Conservation (phyloP, 257 asterid species). For the Forsythia viridissima region DNA sequence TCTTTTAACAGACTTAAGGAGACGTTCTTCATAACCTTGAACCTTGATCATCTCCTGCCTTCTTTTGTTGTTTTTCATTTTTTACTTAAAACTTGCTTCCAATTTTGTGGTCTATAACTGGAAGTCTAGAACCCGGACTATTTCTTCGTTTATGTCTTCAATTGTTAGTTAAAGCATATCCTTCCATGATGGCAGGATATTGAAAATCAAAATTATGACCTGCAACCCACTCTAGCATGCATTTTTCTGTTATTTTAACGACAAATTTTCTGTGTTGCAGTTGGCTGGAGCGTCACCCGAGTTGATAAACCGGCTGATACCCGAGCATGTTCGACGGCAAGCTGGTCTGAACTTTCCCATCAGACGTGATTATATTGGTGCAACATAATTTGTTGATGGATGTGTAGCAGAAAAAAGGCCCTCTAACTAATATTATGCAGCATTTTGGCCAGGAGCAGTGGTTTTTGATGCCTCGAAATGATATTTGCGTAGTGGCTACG, state of each 20-base stretch:
- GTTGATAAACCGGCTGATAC: conserved; percentile 58
- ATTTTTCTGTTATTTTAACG: conserved; percentile 4
- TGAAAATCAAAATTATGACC: too few relatives aligned
- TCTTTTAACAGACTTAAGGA: too few relatives aligned
- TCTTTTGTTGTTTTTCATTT: too few relatives aligned
- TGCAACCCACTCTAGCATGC: neutral
- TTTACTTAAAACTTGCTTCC: too few relatives aligned
- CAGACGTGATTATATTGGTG: conserved; percentile 31
- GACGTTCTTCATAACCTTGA: too few relatives aligned
- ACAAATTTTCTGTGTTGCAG: conserved; percentile 41
- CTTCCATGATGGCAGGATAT: too few relatives aligned
- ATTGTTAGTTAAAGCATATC: too few relatives aligned
- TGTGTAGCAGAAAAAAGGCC: conserved; percentile 13
- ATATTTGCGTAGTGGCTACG: conserved; percentile 40
- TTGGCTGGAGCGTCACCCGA: conserved; percentile 74
- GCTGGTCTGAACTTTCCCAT: conserved; percentile 32
- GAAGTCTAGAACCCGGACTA: too few relatives aligned
- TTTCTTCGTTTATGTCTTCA: too few relatives aligned
- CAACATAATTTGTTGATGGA: conserved; percentile 18
- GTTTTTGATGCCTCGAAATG: conserved; percentile 33
- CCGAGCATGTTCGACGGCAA: conserved; percentile 52
- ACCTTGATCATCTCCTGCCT: too few relatives aligned
- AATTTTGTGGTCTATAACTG: too few relatives aligned
- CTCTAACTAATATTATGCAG: conserved; percentile 19
- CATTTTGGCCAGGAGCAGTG: conserved; percentile 27